Evolutionary conservation across 2,329 filamentous ascomycete species (phyloP).

Genomic region (Trichoderma atrobrunneum): DNA sequence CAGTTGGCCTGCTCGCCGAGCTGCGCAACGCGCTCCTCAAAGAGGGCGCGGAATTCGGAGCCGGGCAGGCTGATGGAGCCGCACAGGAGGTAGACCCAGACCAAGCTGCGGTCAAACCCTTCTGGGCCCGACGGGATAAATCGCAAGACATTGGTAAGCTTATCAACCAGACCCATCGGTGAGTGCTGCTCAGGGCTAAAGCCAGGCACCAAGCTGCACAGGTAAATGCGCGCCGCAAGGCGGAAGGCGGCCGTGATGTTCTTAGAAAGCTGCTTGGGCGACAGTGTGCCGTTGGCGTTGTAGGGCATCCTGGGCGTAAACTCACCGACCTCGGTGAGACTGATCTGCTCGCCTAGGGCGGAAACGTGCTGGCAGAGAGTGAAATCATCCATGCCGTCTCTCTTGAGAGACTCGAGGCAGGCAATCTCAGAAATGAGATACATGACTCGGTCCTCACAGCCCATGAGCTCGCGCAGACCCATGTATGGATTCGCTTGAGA

Average conservation of each 20-base stretch:
- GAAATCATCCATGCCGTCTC: conserved; percentile 78
- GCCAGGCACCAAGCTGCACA: conserved; percentile 91
- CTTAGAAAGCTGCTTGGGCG: conserved; percentile 76
- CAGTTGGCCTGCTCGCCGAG: conserved; percentile 75
- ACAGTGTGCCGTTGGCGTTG: conserved; percentile 70
- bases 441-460: conserved; percentile 96
- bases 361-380: conserved; percentile 85
- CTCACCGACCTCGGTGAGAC: conserved; percentile 69
- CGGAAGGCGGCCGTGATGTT: conserved; percentile 93
- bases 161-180: conserved; percentile 73
- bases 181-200: conserved; percentile 73
- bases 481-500: conserved; percentile 58
- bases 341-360: conserved; percentile 82
- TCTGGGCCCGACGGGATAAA: conserved; percentile 77
- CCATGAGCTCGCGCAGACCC: conserved; percentile 90
- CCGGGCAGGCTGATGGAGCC: conserved; percentile 72
- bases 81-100: conserved; percentile 89
- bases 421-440: conserved; percentile 97
- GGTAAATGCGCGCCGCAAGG: conserved; percentile 87
- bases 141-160: conserved; percentile 72
- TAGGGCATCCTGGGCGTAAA: conserved; percentile 57
- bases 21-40: conserved; percentile 69
- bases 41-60: conserved; percentile 74
- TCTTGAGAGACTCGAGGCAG: conserved; percentile 86
- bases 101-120: conserved; percentile 85